Evolutionary conservation across 2,329 filamentous ascomycete genomes (phyloP), one percentile per base, ranked within the genome.

Genomic region (Metarhizium guizhouense): DNA sequence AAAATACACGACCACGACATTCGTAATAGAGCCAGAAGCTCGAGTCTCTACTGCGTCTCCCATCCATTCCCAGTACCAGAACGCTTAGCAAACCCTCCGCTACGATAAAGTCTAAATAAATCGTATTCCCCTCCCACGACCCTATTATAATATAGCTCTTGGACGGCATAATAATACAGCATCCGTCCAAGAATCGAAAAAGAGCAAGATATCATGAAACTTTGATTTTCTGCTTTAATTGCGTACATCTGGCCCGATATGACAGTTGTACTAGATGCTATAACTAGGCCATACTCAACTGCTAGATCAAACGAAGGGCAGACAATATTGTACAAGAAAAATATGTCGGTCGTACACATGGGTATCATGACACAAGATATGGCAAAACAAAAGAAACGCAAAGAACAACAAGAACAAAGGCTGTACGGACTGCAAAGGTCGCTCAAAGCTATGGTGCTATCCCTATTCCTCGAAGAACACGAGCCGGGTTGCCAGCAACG

Each of bases 401-500:
- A 54, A 38, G 42, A 30, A 40, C 10, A 45, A 53, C 14, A 52
- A n/a, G 25, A 45, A 1, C 11, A 38, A 40, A n/a, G 34, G 36
- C 32, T 34, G 11, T 36, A 18, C 29, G 18, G 20, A 20, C n/a
- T 34, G 42, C 40, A 16, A 16, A 3, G 54, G 32, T 36, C 4
- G n/a, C 20, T 40, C 32, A 14, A 43, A 18, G 59, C 65, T 61
- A 68, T 57, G 65, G 63, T 47, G 64, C 63, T 48, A 69, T 66
- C 51, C 67, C 65, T 51, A 71, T 65, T 52, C 74, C 76, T 43
- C 76, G 73, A 38, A 76, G 69, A 51, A 88, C 75, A 53, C 77
- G 77, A 5, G 85, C 85, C 11, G 87, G 86, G 61, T 89, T 89
- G 10, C 87, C 87, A 45, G 81, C 84, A 14, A 84, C 85, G 53